phyloP scores from a whole-genome alignment of 2,329 filamentous ascomycete genomes.

The Colletotrichum navitas region DNA sequence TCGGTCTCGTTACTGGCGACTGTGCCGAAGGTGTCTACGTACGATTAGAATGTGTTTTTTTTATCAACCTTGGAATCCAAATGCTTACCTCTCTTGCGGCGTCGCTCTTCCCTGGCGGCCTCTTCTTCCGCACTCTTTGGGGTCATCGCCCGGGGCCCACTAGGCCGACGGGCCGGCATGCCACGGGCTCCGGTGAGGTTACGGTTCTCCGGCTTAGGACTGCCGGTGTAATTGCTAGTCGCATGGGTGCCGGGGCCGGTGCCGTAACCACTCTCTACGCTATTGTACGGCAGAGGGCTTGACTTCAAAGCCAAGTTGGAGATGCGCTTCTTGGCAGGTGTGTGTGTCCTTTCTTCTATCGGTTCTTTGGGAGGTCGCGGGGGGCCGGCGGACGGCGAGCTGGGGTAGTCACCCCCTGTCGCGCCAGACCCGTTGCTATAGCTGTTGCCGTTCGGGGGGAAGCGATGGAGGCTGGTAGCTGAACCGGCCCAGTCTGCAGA shows the following conservation, averaged over 20 bases:
- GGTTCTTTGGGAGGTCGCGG: slow-evolving; percentile 75
- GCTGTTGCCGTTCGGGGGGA: slow-evolving; percentile 60
- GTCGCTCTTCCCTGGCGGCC: slow-evolving; percentile 59
- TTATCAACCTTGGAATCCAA: not conserved
- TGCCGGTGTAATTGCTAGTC: slow-evolving; percentile 65
- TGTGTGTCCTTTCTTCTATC: slow-evolving; percentile 57
- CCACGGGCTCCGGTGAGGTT: slow-evolving; percentile 68
- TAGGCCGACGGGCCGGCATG: slow-evolving; percentile 66
- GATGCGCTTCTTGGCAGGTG: slow-evolving; percentile 62
- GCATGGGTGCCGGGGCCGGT: slow-evolving; percentile 60
- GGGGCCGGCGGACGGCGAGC: slow-evolving; percentile 60
- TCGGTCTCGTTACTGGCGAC: slow-evolving; percentile 66
- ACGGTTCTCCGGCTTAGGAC: slow-evolving; percentile 68
- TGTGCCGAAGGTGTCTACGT: slow-evolving; percentile 66
- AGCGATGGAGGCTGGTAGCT: slow-evolving; percentile 68
- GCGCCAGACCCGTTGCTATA: slow-evolving; percentile 58
- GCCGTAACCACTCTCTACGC: slow-evolving; percentile 67
- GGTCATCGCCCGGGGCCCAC: slow-evolving; percentile 72
- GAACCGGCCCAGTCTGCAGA: slow-evolving; percentile 75
- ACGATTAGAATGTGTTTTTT: slow-evolving; percentile 30
- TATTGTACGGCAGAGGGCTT: slow-evolving; percentile 69
- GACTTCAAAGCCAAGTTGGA: slow-evolving; percentile 64
- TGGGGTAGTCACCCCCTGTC: slow-evolving; percentile 59
- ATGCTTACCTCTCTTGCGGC: slow-evolving; percentile 69
- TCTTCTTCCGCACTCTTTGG: slow-evolving; percentile 65